phyloP scores from a whole-genome alignment of 2,329 filamentous ascomycete species.

The Mariannaea sp. region DNA sequence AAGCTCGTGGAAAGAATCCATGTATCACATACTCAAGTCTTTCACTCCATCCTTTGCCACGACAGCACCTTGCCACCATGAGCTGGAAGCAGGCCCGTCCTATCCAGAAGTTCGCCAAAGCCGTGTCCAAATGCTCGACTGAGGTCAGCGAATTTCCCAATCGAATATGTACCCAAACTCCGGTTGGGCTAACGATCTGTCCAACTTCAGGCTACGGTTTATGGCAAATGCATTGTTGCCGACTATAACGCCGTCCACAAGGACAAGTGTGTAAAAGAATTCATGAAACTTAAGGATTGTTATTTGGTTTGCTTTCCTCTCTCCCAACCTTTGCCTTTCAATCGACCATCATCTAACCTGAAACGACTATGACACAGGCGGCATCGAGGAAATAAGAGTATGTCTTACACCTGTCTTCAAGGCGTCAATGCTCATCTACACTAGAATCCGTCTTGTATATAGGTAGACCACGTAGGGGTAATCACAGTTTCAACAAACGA shows the following conservation, averaged over 20 bases:
- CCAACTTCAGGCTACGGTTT: constrained; percentile 69
- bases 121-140: constrained; percentile 59
- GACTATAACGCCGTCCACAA: constrained; percentile 92
- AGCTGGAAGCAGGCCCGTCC: constrained; percentile 46
- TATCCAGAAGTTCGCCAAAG: constrained; percentile 59
- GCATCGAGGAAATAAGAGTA: constrained; percentile 36
- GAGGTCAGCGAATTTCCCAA: constrained; percentile 49
- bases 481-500: constrained; percentile 73
- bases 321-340: not conserved
- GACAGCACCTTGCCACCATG: constrained; percentile 26
- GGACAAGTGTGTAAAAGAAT: constrained; percentile 87
- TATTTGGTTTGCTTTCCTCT: constrained; percentile 68
- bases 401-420: not conserved
- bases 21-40: no score
- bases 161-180: not conserved
- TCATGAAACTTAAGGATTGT: constrained; percentile 84
- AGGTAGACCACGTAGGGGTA: constrained; percentile 11
- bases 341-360: constrained; percentile 3
- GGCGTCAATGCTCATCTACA: no score
- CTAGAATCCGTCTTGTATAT: constrained; percentile 15
- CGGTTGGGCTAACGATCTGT: constrained; percentile 6
- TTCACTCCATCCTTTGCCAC: not conserved
- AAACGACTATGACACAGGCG: constrained; percentile 24
- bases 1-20: no score
- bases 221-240: constrained; percentile 87